Evolutionary conservation across 768 basidiomycete genomes (phyloP), one percentile per base, ranked within the genome.

Genomic region (Candolleomyces efflorescens): DNA sequence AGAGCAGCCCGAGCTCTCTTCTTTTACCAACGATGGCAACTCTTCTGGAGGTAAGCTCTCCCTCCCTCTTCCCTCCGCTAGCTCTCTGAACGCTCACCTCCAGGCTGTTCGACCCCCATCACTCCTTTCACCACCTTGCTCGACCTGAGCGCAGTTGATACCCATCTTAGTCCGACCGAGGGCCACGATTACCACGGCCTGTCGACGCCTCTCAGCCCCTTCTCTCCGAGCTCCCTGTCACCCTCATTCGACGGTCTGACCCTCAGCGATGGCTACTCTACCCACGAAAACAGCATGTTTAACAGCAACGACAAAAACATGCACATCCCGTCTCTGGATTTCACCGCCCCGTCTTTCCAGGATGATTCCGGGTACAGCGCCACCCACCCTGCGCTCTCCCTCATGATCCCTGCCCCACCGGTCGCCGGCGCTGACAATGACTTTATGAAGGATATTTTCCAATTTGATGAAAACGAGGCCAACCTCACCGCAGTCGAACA

Each of bases 1-100:
- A 17, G 56, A 53, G 17, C 51, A 32, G 26, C n/a, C 51, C 3
- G n/a, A 53, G 18, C 18, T n/a, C 26, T 3, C 18, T 6, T 3
- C 18, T 6, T 17, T n/a, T 13, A 20, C 26, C 9, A 39, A 20
- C 39, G 50, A 53, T 37, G 26, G 49, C 20, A 37, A 24, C 20
- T 58, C 56, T 3, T 52, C 56, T 3, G 56, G 56, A 53, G 56
- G 56, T 58, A 58, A 53, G 18, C n/a, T 45, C 4, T 12, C 50
- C 23, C 13, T 17, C 11, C 24, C 10, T n/a, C 32, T 26, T 11
- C 20, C 50, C 9, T 17, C n/a, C 11, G 4, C 48, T 18, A 3
- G 26, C 49, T 36, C 9, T n/a, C 51, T 38, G 45, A 20, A n/a
- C 53, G 41, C 37, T 43, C 22, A 24, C 51, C 3, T 11, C 37